Conservation (phyloP, 495 filamentous ascomycete genomes). For the Chaetomidium leptoderma region DNA sequence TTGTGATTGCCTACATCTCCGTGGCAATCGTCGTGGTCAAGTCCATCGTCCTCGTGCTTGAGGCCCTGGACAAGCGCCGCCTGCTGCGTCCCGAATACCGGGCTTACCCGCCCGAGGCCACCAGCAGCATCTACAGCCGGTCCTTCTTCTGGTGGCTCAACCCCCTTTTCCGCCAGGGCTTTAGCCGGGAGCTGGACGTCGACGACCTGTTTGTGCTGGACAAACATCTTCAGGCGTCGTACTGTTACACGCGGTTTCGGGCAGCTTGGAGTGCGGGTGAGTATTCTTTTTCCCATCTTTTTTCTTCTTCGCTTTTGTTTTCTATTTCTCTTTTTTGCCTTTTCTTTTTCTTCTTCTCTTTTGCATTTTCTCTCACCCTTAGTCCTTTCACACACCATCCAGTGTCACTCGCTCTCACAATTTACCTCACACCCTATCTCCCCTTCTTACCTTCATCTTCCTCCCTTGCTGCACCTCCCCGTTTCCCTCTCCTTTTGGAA, state of each 20-base stretch:
- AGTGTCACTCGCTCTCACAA: too few relatives aligned
- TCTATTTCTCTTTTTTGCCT: too few relatives aligned
- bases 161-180: conserved; percentile 34
- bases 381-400: not conserved
- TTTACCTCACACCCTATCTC: too few relatives aligned
- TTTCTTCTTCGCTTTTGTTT: too few relatives aligned
- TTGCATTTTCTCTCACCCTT: not conserved
- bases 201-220: conserved; percentile 42
- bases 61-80: conserved; percentile 49
- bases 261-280: conserved; percentile 32
- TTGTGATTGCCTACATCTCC: conserved; percentile 21
- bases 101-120: conserved; percentile 32
- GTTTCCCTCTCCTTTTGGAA: too few relatives aligned
- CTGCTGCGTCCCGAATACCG: conserved; percentile 43
- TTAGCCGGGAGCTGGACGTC: conserved; percentile 26
- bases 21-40: conserved; percentile 28
- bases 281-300: too few relatives aligned
- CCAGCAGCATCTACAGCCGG: conserved; percentile 31
- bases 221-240: conserved; percentile 44
- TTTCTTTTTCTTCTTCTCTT: not conserved
- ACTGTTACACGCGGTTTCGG: conserved; percentile 33
- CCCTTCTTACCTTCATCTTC: too few relatives aligned
- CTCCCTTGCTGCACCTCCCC: too few relatives aligned
- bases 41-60: conserved; percentile 42
- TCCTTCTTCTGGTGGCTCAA: conserved; percentile 43